Base-by-base conservation (phyloP, 805 yeast species). In the Monosporozyma yasuniensis region DNA sequence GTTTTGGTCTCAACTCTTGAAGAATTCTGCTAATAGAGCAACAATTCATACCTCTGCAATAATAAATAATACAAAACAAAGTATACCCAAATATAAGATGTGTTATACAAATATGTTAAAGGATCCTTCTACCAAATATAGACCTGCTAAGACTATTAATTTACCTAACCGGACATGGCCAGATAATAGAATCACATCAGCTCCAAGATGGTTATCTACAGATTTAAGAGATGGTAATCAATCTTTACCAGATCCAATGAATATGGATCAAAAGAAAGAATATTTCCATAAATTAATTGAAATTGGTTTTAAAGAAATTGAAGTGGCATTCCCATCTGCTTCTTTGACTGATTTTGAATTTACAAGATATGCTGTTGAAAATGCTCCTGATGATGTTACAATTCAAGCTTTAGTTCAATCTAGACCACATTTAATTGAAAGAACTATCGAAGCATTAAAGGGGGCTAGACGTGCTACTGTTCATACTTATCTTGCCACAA, bases 141-240 rank as follows among this genome's bases (percentile, higher is more conserved):
- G 67, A 55, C 69, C 78, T 37, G 84, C 82, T 62, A 66, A 65
- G 32, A 70, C 72, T 16, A 74, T 81, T 1, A 61, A 79, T 42
- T 68, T 86, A 54, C 78, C 82, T 2, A 72, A 80, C 52, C 76
- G 93, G 50, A 74, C 76, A 53, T 85, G 95, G 95, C 95, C 95
- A 1, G 61, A 72, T 35, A 73, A 74, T 51, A 67, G 75, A 14
- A 63, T 86, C 50, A 71, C 70, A 47, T 77, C 77, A 61, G 77
- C 89, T 3, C 95, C 95, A 19, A 72, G 93, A 56, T 85, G 93
- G 93, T 71, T 86, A 44, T 81, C 90, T 19, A 85, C 95, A 3
- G 95, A 86, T 61, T 73, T 85, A 53, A 76, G 95, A 59, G 95
- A 85, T 62, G 95, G 95, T 30, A 85, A 85, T 67, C 93, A 85